Evolutionary conservation across 2,329 filamentous ascomycete genomes (phyloP).

Genomic region (Pseudovirgaria hyperparasitica): DNA sequence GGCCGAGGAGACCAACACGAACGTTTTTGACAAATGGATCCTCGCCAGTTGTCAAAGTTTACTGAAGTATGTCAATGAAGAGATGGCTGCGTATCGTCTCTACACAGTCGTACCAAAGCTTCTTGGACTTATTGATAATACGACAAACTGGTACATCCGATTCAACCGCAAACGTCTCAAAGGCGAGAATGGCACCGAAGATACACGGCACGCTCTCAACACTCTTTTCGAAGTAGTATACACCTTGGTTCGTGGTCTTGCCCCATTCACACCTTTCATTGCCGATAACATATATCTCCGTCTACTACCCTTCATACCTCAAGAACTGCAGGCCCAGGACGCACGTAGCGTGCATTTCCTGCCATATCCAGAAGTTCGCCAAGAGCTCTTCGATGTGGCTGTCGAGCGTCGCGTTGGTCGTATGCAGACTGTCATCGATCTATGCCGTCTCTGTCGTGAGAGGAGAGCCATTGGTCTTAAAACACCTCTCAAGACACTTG

Average conservation of each 20-base stretch:
- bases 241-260: slow-evolving; percentile 75
- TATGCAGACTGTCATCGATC: slow-evolving; percentile 94
- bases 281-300: slow-evolving; percentile 88
- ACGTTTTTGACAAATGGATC: slow-evolving; percentile 96
- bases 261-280: slow-evolving; percentile 91
- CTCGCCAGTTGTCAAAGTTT: slow-evolving; percentile 84
- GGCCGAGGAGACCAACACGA: slow-evolving; percentile 63
- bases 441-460: slow-evolving; percentile 76
- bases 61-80: slow-evolving; percentile 82
- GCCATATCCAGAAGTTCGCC: slow-evolving; percentile 73
- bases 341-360: slow-evolving; percentile 85
- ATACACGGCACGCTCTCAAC: slow-evolving; percentile 83
- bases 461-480: slow-evolving; percentile 75
- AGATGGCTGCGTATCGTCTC: slow-evolving; percentile 61
- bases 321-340: slow-evolving; percentile 56
- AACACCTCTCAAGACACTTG: slow-evolving; percentile 76
- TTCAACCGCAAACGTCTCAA: slow-evolving; percentile 88
- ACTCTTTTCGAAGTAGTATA: slow-evolving; percentile 89
- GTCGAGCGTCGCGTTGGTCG: slow-evolving; percentile 77
- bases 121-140: slow-evolving; percentile 76
- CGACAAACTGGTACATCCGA: slow-evolving; percentile 97
- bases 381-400: slow-evolving; percentile 74
- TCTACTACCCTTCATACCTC: slow-evolving; percentile 69
- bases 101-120: slow-evolving; percentile 88
- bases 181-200: slow-evolving; percentile 73